Conservation (phyloP, 208 protist genomes). For the Wallacemonas sp. region DNA sequence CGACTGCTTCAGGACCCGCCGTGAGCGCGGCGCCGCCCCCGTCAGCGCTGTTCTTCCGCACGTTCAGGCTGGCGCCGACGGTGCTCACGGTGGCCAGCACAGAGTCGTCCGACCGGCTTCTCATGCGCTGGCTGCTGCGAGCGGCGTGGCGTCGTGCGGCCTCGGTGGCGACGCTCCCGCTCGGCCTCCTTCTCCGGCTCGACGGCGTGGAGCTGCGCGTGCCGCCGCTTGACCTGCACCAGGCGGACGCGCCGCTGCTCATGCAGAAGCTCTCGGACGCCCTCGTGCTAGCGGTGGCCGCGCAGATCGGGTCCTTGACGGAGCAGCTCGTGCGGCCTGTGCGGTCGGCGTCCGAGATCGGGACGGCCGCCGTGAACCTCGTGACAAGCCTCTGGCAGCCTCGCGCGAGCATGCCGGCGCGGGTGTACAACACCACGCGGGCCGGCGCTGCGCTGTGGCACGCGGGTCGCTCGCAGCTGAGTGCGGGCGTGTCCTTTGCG, state of each 20-base stretch:
- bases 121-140: neutral
- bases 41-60: neutral
- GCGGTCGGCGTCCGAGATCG: neutral
- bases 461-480: neutral
- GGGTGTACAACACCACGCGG: neutral
- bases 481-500: conserved; percentile 1
- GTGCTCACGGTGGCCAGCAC: conserved; percentile 1
- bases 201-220: conserved; percentile 8
- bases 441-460: neutral
- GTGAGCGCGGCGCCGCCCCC: neutral
- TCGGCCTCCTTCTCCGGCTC: neutral
- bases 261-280: neutral
- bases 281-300: neutral
- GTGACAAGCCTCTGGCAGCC: neutral
- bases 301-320: neutral
- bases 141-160: neutral
- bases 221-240: neutral
- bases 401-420: neutral
- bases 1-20: neutral
- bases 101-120: neutral
- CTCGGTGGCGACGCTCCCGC: neutral
- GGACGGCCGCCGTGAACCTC: neutral
- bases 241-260: conserved; percentile 6
- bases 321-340: conserved; percentile 10
- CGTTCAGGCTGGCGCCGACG: neutral